Conservation (phyloP, 352 stramenopile species). For the Nothophytophthora sp. region DNA sequence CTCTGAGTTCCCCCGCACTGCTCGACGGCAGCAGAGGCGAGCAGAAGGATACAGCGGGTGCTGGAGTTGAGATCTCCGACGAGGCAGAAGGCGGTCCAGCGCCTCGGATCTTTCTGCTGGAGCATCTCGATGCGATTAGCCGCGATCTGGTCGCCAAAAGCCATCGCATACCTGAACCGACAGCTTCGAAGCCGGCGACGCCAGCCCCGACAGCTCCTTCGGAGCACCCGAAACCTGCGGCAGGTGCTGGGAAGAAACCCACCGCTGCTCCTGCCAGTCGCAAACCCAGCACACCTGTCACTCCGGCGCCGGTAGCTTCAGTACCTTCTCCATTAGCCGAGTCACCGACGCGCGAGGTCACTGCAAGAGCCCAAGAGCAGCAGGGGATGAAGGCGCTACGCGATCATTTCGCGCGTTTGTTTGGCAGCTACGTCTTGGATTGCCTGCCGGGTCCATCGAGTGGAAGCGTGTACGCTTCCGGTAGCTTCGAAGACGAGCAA, state of each 20-base stretch:
- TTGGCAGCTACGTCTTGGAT: slow-evolving; percentile 27
- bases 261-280: slow-evolving; percentile 8
- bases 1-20: slow-evolving; percentile 4
- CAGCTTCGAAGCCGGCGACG: slow-evolving; percentile 10
- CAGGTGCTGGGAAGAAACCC: slow-evolving; percentile 24
- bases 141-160: slow-evolving; percentile 10
- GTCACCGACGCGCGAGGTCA: not conserved
- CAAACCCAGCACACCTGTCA: slow-evolving; percentile 9
- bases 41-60: not conserved
- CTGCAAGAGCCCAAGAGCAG: slow-evolving; percentile 7
- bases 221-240: slow-evolving; percentile 15
- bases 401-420: slow-evolving; percentile 14
- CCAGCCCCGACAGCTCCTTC: not conserved
- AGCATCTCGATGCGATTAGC: slow-evolving; percentile 30
- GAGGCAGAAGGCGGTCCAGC: not conserved
- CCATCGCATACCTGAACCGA: slow-evolving; percentile 5
- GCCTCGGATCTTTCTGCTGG: slow-evolving; percentile 43
- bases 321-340: too few species aligned
- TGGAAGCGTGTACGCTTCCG: slow-evolving; percentile 17
- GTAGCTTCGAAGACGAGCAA: not conserved
- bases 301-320: not conserved
- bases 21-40: not conserved
- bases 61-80: not conserved
- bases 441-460: slow-evolving; percentile 13
- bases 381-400: slow-evolving; percentile 14